These are phyloP conservation scores for Arbutus unedo DNA, from an alignment of 148 eudicot species.

Conservation along the genomic window DNA sequence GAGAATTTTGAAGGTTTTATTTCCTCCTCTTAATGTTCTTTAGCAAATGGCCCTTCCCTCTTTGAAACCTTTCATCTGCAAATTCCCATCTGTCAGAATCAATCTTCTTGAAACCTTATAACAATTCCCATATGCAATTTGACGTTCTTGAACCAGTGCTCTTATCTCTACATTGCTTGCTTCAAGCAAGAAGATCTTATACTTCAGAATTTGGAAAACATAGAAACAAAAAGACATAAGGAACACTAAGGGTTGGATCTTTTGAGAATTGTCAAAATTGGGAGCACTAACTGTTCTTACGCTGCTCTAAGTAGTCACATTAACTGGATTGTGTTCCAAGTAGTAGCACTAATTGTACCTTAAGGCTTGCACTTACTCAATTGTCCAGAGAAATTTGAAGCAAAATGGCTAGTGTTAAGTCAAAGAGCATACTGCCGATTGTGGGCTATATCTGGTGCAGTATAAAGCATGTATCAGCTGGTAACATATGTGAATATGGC, in stretches of 20 bases:
- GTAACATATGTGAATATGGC: neutral
- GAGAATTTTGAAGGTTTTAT: slow-evolving; percentile 23
- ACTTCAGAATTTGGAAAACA: too few species aligned
- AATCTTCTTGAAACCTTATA: slow-evolving; percentile 70
- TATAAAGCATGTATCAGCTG: neutral
- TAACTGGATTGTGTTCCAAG: slow-evolving; percentile 80
- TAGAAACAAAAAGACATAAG: too few species aligned
- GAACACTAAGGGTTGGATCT: too few species aligned
- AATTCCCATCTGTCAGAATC: slow-evolving; percentile 75
- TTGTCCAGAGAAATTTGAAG: neutral
- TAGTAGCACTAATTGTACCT: slow-evolving; percentile 48
- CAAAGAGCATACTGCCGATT: neutral
- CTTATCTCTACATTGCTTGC: too few species aligned
- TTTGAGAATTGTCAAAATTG: too few species aligned
- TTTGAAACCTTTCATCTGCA: slow-evolving; percentile 55
- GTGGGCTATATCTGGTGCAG: neutral
- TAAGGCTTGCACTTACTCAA: neutral
- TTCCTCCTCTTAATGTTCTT: slow-evolving; percentile 56
- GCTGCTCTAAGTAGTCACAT: slow-evolving; percentile 26
- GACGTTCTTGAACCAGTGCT: too few species aligned
- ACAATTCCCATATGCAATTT: too few species aligned
- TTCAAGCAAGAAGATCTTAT: too few species aligned
- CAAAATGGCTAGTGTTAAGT: neutral
- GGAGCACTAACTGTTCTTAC: too few species aligned
- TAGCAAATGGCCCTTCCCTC: slow-evolving; percentile 60